Evolutionary conservation across 164 flowering plant species (phyloP).

Genomic region (Liquidambar formosana): DNA sequence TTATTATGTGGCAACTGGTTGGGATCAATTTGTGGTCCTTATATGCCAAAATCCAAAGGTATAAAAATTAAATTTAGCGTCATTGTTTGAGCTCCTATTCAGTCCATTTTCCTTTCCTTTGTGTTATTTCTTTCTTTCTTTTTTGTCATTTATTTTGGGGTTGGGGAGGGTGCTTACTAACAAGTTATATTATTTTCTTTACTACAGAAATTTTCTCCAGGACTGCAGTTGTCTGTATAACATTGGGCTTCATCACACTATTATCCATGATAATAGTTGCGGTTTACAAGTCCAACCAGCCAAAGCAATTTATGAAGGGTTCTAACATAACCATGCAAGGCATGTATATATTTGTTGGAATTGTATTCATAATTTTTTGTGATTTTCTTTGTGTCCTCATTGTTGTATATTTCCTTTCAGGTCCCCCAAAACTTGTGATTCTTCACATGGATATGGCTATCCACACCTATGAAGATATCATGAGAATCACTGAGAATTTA

Average conservation of each 20-base stretch:
- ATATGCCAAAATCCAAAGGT: slow-evolving; percentile 60
- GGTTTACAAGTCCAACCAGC: slow-evolving; percentile 60
- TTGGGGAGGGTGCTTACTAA: neutral
- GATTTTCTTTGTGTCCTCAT: neutral
- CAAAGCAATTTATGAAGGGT: slow-evolving; percentile 36
- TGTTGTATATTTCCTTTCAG: slow-evolving; percentile 25
- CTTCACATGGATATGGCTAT: slow-evolving; percentile 95
- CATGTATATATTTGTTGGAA: slow-evolving; percentile 12
- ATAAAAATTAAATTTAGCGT: neutral
- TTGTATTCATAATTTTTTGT: neutral
- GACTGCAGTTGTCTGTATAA: slow-evolving; percentile 58
- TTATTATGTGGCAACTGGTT: slow-evolving; percentile 78
- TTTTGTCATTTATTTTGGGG: neutral
- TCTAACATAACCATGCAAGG: slow-evolving; percentile 48
- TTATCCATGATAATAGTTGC: slow-evolving; percentile 58
- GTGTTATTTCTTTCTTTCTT: neutral
- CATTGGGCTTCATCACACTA: slow-evolving; percentile 59
- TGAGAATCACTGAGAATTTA: slow-evolving; percentile 86
- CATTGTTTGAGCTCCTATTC: too few relatives aligned
- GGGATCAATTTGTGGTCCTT: slow-evolving; percentile 66
- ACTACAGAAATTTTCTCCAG: slow-evolving; percentile 56
- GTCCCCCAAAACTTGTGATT: slow-evolving; percentile 74
- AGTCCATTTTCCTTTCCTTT: too few relatives aligned
- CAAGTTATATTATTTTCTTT: neutral
- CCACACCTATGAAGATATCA: slow-evolving; percentile 82